Evolutionary conservation across 2,329 filamentous ascomycete genomes (phyloP), one percentile per base, ranked within the genome.

Genomic region (Apiospora sp.): DNA sequence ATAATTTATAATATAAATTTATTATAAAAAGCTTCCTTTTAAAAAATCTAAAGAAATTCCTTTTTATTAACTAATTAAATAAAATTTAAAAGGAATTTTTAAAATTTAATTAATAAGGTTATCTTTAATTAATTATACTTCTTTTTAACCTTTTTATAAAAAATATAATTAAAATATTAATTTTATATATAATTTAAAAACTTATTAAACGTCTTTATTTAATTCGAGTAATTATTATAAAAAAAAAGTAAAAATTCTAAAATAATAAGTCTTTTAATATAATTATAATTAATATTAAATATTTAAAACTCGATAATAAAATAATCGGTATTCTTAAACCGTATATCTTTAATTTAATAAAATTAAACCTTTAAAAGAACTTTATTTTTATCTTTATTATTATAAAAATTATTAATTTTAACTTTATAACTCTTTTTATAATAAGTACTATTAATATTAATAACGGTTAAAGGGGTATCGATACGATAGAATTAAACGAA

Each of bases 201-300:
- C 4, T 22, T n/a, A 4, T 49, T 49, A 49, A 24, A 12, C 6
- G n/a, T 24, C 12, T 24, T 24, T n/a, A 7, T n/a, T n/a, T 49
- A 24, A 49, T 49, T 14, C 24, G 24, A 49, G 19, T 49, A 49
- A 24, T 24, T 12, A 12, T 48, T n/a, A n/a, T 12, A 12, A 10
- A 49, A 7, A 4, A 49, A 49, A n/a, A 24, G 3, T 24, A 49
- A 24, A 8, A 49, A 12, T 24, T 49, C 12, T 24, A 10, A 49
- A 49, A 24, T 12, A 24, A 22, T 49, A 4, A 24, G 2, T 7
- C 10, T 10, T 49, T 49, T 49, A 24, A 49, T 49, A 49, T 49
- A 24, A 73, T 16, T 76, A 72, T 10, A 77, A 71, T 34, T 78
- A 41, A 73, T 81, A 75, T n/a, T 79, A 78, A 30, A 37, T 41